Base-by-base conservation (phyloP, 805 yeast species). In the Zygotorulaspora florentina region DNA sequence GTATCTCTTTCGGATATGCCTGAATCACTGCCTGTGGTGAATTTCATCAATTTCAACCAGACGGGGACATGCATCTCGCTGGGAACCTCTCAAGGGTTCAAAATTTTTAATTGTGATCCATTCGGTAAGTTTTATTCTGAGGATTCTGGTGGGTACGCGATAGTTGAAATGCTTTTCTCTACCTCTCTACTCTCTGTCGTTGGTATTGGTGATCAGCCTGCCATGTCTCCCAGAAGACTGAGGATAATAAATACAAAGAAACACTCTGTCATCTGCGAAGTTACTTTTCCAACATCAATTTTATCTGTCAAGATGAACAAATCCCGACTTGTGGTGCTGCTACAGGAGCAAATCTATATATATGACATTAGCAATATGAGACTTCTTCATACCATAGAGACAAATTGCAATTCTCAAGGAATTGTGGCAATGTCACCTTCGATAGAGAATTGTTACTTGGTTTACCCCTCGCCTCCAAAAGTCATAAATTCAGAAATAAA, bases 231-330 rank as follows among this genome's bases (percentile, higher is more conserved):
- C n/a, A 74, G 96, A 49, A 80, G 89, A 53, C 74, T 91, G 48
- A 81, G 82, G 59, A 81, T 91, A 43, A 72, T 90, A 46, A 93
- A 93, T 67, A 87, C 96, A 1, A 87, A 87, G 62, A 70, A 66
- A 51, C 66, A 68, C 46, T 62, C 77, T 0, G 67, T 73, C 0
- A 85, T 85, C 11, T 85, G 93, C 62, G 91, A 85, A 61, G 70
- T 85, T 45, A 75, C 85, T 0, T 85, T 84, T 55, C 85, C 87
- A 1, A 72, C 83, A 3, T 64, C 77, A 5, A 80, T 85, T 1
- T 58, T 80, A 26, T 75, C 77, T 35, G 80, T 85, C 28, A 79
- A 77, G 60, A 69, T 85, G 66, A 85, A 85, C 59, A 74, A 85
- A 48, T 78, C 80, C 40, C 65, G 90, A 39, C 66, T 85, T 45